Conservation (phyloP, 2,329 filamentous ascomycete species). For the Phialophora macrospora region DNA sequence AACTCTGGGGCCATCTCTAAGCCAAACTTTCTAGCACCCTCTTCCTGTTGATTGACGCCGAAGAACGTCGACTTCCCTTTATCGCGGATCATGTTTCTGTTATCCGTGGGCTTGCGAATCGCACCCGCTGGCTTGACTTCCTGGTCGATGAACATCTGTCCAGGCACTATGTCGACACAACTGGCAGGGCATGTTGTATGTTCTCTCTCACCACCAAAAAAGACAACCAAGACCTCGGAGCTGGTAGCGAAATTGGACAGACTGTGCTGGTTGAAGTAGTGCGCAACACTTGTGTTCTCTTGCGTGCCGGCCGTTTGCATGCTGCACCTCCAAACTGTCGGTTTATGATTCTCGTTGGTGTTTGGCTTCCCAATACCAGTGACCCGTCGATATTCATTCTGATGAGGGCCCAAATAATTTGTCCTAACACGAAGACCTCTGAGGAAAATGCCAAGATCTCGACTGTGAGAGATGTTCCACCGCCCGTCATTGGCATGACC, state of each 20-base stretch:
- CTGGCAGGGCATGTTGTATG: constrained; percentile 12
- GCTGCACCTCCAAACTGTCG: neutral
- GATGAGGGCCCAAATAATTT: neutral
- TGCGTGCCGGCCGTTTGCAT: neutral
- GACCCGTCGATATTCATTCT: neutral
- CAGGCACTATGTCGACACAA: constrained; percentile 22
- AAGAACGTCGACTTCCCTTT: constrained; percentile 11
- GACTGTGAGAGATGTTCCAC: neutral
- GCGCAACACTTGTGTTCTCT: neutral
- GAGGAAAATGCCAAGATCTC: constrained; percentile 12
- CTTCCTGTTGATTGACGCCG: neutral
- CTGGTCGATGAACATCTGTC: constrained; percentile 22
- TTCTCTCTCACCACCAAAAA: constrained; percentile 2
- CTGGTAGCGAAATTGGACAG: neutral
- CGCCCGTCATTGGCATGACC: neutral
- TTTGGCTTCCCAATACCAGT: neutral
- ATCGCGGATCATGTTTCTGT: constrained; percentile 16
- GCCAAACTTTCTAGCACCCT: too few species aligned
- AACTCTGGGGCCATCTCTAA: too few species aligned
- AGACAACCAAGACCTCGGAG: constrained; percentile 10
- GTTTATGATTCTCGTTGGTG: neutral
- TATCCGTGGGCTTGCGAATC: constrained; percentile 1
- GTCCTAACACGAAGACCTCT: constrained; percentile 24
- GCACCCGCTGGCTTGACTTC: neutral
- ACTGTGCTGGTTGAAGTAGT: neutral